These are phyloP conservation scores for Rhizoclosmatium globosum DNA, from an alignment of 192 early-diverging fungal genomes.

Conservation along the genomic window DNA sequence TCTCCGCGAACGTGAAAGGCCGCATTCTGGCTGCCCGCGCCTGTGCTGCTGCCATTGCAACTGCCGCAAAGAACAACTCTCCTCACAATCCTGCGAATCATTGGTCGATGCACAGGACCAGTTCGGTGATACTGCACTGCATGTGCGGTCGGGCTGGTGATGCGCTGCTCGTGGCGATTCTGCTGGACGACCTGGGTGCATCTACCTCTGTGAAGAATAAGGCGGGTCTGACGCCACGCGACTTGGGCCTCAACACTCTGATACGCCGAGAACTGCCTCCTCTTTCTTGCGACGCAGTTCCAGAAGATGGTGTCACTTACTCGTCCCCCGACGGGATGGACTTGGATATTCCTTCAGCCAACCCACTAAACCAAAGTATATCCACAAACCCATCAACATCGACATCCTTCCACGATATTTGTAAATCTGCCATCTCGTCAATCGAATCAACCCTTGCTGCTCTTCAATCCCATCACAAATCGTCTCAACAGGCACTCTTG, in stretches of 20 bases:
- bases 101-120: conserved; percentile 71
- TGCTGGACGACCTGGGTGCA: conserved; percentile 71
- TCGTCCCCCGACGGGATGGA: no score
- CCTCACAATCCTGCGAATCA: conserved; percentile 44
- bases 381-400: neutral
- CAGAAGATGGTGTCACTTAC: neutral
- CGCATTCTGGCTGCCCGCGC: conserved; percentile 70
- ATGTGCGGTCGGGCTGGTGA: conserved; percentile 86
- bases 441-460: neutral
- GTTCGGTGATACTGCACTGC: conserved; percentile 84
- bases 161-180: conserved; percentile 76
- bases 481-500: neutral
- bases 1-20: conserved; percentile 72
- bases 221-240: conserved; percentile 77
- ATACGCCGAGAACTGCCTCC: neutral
- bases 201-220: conserved; percentile 73
- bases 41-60: conserved; percentile 34
- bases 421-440: neutral
- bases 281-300: neutral
- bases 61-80: conserved; percentile 44
- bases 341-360: neutral
- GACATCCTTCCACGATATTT: neutral
- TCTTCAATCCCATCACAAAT: neutral
- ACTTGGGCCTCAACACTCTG: conserved; percentile 56
- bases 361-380: neutral